Evolutionary conservation across 768 basidiomycete genomes (phyloP).

Genomic region (Termitomyces sp.): DNA sequence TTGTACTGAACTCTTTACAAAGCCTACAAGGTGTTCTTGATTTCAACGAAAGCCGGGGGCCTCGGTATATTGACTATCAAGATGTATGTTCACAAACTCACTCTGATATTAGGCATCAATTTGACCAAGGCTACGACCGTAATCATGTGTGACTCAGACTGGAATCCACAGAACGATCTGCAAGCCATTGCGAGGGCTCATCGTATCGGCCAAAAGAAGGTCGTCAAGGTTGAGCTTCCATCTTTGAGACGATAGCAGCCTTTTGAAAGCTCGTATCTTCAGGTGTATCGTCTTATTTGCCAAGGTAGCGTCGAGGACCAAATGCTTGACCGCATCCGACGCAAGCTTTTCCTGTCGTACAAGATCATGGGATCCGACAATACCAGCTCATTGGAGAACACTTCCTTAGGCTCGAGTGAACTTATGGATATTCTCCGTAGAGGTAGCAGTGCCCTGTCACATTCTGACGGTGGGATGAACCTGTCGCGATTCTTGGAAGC

Average conservation of each 20-base stretch:
- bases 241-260: neutral
- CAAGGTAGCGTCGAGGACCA: slow-evolving; percentile 74
- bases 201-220: slow-evolving; percentile 74
- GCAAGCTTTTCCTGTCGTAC: slow-evolving; percentile 64
- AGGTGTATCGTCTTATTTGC: slow-evolving; percentile 71
- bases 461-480: slow-evolving; percentile 33
- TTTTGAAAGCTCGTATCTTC: neutral
- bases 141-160: slow-evolving; percentile 74
- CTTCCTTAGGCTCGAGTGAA: slow-evolving; percentile 38
- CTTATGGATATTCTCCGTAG: slow-evolving; percentile 55
- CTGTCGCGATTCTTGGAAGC: slow-evolving; percentile 43
- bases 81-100: slow-evolving; percentile 16
- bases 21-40: slow-evolving; percentile 67
- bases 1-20: slow-evolving; percentile 5
- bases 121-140: slow-evolving; percentile 79
- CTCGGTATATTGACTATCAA: slow-evolving; percentile 42
- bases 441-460: slow-evolving; percentile 53
- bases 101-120: slow-evolving; percentile 57
- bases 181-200: slow-evolving; percentile 87
- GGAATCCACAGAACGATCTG: slow-evolving; percentile 76
- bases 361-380: slow-evolving; percentile 54
- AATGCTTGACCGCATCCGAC: slow-evolving; percentile 67
- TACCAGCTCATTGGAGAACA: slow-evolving; percentile 18
- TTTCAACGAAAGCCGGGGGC: slow-evolving; percentile 72
- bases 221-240: slow-evolving; percentile 46